These are phyloP conservation scores for Mortierella sp. DNA, from an alignment of 371 early-diverging fungal genomes.

Conservation along the genomic window DNA sequence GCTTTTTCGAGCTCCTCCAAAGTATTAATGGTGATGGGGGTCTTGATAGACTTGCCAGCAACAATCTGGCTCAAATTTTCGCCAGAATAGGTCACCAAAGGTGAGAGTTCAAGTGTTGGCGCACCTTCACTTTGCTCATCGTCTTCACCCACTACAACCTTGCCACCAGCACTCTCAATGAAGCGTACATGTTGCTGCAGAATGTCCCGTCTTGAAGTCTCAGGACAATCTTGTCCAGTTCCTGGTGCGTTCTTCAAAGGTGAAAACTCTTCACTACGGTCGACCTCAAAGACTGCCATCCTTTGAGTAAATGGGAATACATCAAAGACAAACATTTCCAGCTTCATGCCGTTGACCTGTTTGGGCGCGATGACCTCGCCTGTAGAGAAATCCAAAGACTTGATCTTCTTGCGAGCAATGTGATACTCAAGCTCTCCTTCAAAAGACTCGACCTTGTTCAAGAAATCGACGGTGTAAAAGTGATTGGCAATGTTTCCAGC, in stretches of 20 bases:
- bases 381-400: slow-evolving; percentile 83
- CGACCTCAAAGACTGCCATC: slow-evolving; percentile 93
- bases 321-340: slow-evolving; percentile 90
- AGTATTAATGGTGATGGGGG: slow-evolving; percentile 28
- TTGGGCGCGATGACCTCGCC: slow-evolving; percentile 82
- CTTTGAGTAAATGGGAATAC: slow-evolving; percentile 91
- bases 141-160: slow-evolving; percentile 69
- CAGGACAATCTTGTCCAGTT: slow-evolving; percentile 88
- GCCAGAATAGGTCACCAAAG: slow-evolving; percentile 93
- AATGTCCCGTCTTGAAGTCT: slow-evolving; percentile 92
- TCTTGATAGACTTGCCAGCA: slow-evolving; percentile 50
- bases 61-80: slow-evolving; percentile 81
- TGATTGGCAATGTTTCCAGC: slow-evolving; percentile 99
- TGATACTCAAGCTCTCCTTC: slow-evolving; percentile 92
- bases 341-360: slow-evolving; percentile 94
- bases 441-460: slow-evolving; percentile 85
- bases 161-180: slow-evolving; percentile 88
- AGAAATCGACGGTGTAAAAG: slow-evolving; percentile 94
- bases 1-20: slow-evolving; percentile 41
- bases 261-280: slow-evolving; percentile 94
- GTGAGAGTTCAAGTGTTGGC: slow-evolving; percentile 84
- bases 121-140: slow-evolving; percentile 59
- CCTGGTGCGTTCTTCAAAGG: slow-evolving; percentile 99
- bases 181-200: slow-evolving; percentile 88
- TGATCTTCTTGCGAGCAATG: slow-evolving; percentile 98